A percentile compares a stretch with the other conserved stretches of the same genome.
Evolutionary conservation across 148 eudicot genomes (phyloP).

Genomic region (Rhododendron mucronatum): DNA sequence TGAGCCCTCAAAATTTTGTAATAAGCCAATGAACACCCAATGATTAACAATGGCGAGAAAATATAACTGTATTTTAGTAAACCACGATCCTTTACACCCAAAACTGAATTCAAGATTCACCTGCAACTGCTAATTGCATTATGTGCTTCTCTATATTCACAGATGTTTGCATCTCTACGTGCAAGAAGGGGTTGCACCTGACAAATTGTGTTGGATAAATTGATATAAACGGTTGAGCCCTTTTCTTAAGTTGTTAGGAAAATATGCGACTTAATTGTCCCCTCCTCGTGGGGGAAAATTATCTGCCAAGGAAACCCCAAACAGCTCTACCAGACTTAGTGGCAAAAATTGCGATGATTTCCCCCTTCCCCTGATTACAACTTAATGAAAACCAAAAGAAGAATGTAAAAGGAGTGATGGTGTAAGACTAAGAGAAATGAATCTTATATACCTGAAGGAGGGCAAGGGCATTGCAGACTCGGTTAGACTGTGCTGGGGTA

Average conservation of each 20-base stretch:
- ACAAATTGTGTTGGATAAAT: background rate
- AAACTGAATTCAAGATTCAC: background rate
- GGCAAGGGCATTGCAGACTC: conserved; percentile 97
- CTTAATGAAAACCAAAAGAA: conserved; percentile 1
- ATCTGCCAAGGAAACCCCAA: background rate
- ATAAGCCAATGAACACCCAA: background rate
- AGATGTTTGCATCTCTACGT: background rate
- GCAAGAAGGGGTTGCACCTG: background rate
- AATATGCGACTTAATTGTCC: background rate
- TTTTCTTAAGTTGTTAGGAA: background rate
- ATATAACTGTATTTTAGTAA: background rate
- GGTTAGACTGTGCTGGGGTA: conserved; percentile 83
- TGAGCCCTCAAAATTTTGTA: background rate
- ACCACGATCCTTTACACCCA: background rate
- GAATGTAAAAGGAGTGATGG: background rate
- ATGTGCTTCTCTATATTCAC: background rate
- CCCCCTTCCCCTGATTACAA: background rate
- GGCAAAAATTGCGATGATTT: background rate
- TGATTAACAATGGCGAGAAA: background rate
- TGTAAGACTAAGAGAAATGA: background rate
- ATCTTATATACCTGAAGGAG: conserved; percentile 57
- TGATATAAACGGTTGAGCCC: background rate
- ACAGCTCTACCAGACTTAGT: background rate
- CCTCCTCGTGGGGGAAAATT: background rate
- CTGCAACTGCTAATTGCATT: background rate